phyloP scores from a whole-genome alignment of 2,329 filamentous ascomycete genomes.

The Nectriaceae sp. region DNA sequence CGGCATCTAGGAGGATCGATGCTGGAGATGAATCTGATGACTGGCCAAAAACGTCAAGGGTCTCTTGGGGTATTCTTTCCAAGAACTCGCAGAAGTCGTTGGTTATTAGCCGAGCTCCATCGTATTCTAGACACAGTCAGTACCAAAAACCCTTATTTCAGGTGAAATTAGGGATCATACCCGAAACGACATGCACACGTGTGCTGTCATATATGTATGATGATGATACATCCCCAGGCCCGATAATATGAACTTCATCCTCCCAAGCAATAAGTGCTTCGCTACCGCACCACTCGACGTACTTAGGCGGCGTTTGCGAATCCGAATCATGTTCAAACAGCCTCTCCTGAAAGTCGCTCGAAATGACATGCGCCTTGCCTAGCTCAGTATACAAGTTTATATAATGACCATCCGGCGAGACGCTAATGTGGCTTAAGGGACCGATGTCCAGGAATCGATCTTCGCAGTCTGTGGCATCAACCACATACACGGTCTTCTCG shows the following conservation, averaged over 20 bases:
- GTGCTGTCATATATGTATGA: slow-evolving; percentile 89
- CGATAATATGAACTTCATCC: slow-evolving; percentile 93
- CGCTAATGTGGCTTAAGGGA: slow-evolving; percentile 85
- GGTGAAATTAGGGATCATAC: no score
- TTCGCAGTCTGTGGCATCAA: slow-evolving; percentile 87
- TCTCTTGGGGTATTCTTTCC: slow-evolving; percentile 87
- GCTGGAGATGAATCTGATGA: slow-evolving; percentile 87
- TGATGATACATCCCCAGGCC: slow-evolving; percentile 74
- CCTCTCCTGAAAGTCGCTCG: slow-evolving; percentile 90
- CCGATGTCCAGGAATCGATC: slow-evolving; percentile 90
- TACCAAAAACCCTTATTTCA: not conserved
- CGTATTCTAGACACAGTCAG: slow-evolving; percentile 52
- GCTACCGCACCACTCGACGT: slow-evolving; percentile 94
- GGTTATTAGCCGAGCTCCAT: slow-evolving; percentile 87
- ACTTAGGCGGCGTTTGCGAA: slow-evolving; percentile 80
- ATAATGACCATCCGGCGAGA: slow-evolving; percentile 88
- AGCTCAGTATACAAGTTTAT: slow-evolving; percentile 84
- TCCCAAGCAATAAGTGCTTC: slow-evolving; percentile 97
- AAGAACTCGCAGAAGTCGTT: slow-evolving; percentile 96
- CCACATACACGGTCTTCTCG: slow-evolving; percentile 77
- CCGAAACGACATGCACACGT: slow-evolving; percentile 84
- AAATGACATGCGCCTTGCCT: slow-evolving; percentile 88
- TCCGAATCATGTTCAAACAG: slow-evolving; percentile 90
- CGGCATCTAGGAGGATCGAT: slow-evolving; percentile 90
- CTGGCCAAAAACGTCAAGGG: slow-evolving; percentile 85